phyloP scores from a whole-genome alignment of 1,284 basidiomycete genomes.

The Pholiota adiposa region DNA sequence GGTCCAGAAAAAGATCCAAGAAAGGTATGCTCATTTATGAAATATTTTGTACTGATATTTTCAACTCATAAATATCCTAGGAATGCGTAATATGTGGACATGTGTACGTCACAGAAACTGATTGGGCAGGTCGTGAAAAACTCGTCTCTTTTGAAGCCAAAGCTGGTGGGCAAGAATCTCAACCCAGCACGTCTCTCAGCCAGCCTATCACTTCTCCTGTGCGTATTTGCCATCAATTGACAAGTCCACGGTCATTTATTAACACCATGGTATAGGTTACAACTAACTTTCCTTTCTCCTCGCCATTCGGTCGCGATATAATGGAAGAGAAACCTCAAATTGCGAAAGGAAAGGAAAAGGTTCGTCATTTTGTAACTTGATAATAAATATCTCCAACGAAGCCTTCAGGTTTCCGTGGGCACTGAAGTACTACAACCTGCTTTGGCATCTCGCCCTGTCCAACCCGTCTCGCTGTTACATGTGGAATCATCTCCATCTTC shows the following conservation, averaged over 20 bases:
- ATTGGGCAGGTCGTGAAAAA: conserved; percentile 52
- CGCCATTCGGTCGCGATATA: conserved; percentile 10
- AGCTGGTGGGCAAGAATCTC: conserved; percentile 3
- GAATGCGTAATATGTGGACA: conserved; percentile 79
- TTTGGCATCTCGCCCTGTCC: background rate
- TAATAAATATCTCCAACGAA: background rate
- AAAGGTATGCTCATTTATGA: conserved; percentile 50
- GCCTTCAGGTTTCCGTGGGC: background rate
- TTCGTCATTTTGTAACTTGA: background rate
- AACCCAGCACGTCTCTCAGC: background rate
- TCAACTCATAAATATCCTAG: conserved; percentile 37
- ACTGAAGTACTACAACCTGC: background rate
- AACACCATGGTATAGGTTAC: background rate
- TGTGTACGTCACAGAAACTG: conserved; percentile 59
- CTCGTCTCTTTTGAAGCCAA: conserved; percentile 36
- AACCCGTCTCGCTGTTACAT: background rate
- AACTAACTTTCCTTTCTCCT: conserved; percentile 8
- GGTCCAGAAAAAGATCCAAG: conserved; percentile 62
- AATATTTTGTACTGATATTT: background rate
- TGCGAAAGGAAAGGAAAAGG: background rate
- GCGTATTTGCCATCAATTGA: background rate
- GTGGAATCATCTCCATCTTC: background rate
- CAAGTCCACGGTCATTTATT: background rate
- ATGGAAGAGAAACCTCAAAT: background rate
- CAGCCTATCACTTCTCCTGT: background rate